phyloP scores from a whole-genome alignment of 768 basidiomycete genomes.

The Psilocybe cyanescens region DNA sequence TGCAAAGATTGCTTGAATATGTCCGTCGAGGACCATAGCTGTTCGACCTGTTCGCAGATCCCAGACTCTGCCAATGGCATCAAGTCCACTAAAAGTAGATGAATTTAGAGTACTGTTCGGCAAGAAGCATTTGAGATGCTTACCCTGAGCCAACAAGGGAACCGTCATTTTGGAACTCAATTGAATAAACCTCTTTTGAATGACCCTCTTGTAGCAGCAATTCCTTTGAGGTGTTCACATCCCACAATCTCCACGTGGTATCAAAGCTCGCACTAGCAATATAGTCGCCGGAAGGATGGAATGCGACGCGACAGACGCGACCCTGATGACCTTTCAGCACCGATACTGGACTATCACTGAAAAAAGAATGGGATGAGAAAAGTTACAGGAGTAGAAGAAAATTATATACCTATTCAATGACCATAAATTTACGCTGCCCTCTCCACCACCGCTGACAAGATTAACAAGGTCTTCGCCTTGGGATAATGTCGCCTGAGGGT shows the following conservation, averaged over 20 bases:
- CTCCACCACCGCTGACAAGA: constrained; percentile 90
- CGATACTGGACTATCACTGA: constrained; percentile 84
- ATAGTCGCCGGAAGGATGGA: constrained; percentile 95
- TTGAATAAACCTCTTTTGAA: constrained; percentile 92
- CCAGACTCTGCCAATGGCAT: constrained; percentile 98
- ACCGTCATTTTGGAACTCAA: constrained; percentile 97
- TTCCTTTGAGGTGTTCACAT: constrained; percentile 80
- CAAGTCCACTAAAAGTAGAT: constrained; percentile 71
- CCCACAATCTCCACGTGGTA: constrained; percentile 98
- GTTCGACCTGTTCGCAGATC: constrained; percentile 94
- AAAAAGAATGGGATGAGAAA: not conserved
- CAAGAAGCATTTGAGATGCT: constrained; percentile 24
- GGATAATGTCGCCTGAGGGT: constrained; percentile 86
- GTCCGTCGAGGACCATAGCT: constrained; percentile 97
- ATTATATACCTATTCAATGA: constrained; percentile 72
- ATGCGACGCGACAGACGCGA: constrained; percentile 91
- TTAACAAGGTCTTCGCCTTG: constrained; percentile 71
- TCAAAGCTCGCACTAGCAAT: constrained; percentile 96
- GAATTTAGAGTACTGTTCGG: not conserved
- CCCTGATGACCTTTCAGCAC: constrained; percentile 87
- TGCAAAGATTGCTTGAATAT: constrained; percentile 89
- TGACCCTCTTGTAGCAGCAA: constrained; percentile 94
- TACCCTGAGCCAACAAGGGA: constrained; percentile 93
- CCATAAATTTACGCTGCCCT: constrained; percentile 88
- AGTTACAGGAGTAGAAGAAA: not conserved